Evolutionary conservation across 2,329 filamentous ascomycete genomes (phyloP).

Genomic region (Ophiostoma himal-ulmi): DNA sequence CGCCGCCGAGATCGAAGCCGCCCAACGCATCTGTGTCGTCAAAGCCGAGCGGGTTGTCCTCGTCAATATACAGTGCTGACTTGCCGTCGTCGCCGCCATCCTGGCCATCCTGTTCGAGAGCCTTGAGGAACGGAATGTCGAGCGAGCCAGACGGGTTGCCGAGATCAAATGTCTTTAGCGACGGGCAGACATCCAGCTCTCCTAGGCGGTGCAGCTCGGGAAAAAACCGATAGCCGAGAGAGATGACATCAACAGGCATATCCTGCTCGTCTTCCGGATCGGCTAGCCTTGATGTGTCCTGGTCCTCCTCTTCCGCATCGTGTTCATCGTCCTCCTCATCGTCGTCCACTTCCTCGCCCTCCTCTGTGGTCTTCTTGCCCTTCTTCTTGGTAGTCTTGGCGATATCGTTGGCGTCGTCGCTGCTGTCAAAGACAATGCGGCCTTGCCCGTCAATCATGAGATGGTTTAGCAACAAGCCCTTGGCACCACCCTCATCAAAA

Average conservation of each 20-base stretch:
- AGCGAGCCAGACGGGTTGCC: constrained; percentile 78
- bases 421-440: constrained; percentile 96
- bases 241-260: constrained; percentile 70
- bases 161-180: constrained; percentile 87
- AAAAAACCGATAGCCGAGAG: constrained; percentile 76
- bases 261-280: constrained; percentile 41
- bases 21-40: constrained; percentile 72
- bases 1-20: constrained; percentile 62
- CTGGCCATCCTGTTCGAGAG: constrained; percentile 61
- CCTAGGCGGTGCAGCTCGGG: constrained; percentile 72
- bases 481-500: constrained; percentile 96
- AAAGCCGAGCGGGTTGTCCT: constrained; percentile 76
- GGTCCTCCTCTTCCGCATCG: constrained; percentile 31
- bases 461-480: constrained; percentile 90
- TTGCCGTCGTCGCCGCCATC: constrained; percentile 53
- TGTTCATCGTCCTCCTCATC: constrained; percentile 38
- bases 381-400: constrained; percentile 32
- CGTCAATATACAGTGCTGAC: constrained; percentile 78
- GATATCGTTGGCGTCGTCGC: constrained; percentile 13
- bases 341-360: constrained; percentile 33
- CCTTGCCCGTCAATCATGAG: constrained; percentile 90
- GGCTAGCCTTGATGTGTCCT: constrained; percentile 23
- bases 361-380: constrained; percentile 31
- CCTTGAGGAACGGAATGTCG: constrained; percentile 88
- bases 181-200: constrained; percentile 87